A percentile compares a stretch with the other conserved stretches of the same genome.
These are phyloP conservation scores for Aureobasidium melanogenum DNA, from an alignment of 2,329 filamentous ascomycete species.

Conservation along the genomic window DNA sequence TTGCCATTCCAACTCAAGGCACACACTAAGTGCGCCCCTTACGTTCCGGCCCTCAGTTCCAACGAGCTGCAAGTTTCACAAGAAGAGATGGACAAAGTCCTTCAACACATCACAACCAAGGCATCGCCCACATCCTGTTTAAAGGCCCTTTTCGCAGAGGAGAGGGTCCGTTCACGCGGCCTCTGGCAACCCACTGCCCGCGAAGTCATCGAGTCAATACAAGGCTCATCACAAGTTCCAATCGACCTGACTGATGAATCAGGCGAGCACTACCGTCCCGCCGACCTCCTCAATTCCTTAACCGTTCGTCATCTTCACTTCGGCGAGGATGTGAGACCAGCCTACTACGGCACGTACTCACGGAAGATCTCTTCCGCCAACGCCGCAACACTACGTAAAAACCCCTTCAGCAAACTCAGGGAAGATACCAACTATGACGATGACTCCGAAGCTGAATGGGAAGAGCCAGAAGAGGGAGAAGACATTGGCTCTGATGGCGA, in stretches of 20 bases:
- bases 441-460: slow-evolving; percentile 79
- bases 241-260: slow-evolving; percentile 36
- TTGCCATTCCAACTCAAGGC: slow-evolving; percentile 72
- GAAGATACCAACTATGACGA: slow-evolving; percentile 68
- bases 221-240: slow-evolving; percentile 31
- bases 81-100: slow-evolving; percentile 1
- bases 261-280: slow-evolving; percentile 23
- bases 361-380: slow-evolving; percentile 42
- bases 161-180: slow-evolving; percentile 6
- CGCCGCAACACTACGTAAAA: slow-evolving; percentile 42
- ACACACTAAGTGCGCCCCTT: slow-evolving; percentile 60
- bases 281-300: slow-evolving; percentile 43
- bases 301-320: slow-evolving; percentile 58
- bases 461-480: slow-evolving; percentile 64
- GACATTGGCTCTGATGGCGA: slow-evolving; percentile 57
- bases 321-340: slow-evolving; percentile 52
- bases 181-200: slow-evolving; percentile 18
- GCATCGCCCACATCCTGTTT: not conserved
- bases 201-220: slow-evolving; percentile 36
- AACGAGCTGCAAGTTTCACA: not conserved
- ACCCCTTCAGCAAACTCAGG: slow-evolving; percentile 47
- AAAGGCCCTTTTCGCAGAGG: not conserved
- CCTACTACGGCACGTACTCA: slow-evolving; percentile 67
- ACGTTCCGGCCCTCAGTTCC: slow-evolving; percentile 37
- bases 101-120: not conserved